Base-by-base conservation (phyloP, 805 yeast species). In the Cyberlindnera euphorbiae region DNA sequence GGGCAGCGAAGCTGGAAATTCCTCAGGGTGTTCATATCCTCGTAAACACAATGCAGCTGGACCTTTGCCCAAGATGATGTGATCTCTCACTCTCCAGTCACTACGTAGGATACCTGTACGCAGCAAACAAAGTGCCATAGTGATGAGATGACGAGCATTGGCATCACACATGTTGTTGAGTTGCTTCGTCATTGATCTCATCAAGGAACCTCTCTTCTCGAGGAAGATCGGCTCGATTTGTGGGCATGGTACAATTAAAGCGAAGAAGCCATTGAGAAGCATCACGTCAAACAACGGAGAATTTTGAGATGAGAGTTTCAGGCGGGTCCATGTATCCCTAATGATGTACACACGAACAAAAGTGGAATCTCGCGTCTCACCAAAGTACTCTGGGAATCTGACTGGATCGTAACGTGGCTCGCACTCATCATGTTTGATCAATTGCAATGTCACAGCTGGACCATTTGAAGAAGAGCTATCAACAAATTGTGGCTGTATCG, bases 41-140 rank as follows among this genome's bases (percentile, higher is more conserved):
- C 34, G 26, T 15, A 40, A 34, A 10, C 44, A 18, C 6, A 50
- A 14, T 6, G 45, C 38, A 36, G 37, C 36, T 4, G 54, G 54
- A 4, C 58, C 58, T 4, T 39, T 33, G 4, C 46, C 37, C 4
- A 52, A 19, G 10, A 38, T 26, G 15, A 47, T 41, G 19, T 44
- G 48, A 8, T 53, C 55, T 15, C 41, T 41, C 10, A 38, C 28
- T 0, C 37, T 22, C 4, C 33, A 26, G 8, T 36, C 21, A n/a
- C 13, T 29, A 26, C 45, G 22, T 16, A 36, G 43, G 4, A 50
- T 32, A 2, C 50, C 28, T 0, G 47, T 33, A n/a, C 40, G 32
- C 10, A 28, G 28, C 16, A 52, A 26, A 5, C 30, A 8, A 10
- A 39, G 28, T 1, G 50, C 31, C 23, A 44, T 12, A 8, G 17